Evolutionary conservation across 257 asterid species (phyloP).

Genomic region (Gentiana dahurica): DNA sequence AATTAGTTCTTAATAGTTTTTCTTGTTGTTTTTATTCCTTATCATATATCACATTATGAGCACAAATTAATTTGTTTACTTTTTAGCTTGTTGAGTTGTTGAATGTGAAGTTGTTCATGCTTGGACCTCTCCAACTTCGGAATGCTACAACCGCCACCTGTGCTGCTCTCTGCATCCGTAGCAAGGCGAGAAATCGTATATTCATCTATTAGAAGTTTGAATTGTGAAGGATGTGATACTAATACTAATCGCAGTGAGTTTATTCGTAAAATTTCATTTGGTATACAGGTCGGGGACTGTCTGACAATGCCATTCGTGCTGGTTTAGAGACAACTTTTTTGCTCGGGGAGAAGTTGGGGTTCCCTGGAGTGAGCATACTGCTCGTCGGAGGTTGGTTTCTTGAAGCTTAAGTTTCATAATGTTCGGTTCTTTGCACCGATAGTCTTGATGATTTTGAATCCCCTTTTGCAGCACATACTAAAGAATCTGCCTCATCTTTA

Average conservation of each 20-base stretch:
- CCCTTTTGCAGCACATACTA: constrained; percentile 74
- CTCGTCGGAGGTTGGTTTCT: constrained; percentile 74
- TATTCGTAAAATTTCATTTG: too few species aligned
- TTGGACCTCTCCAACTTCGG: constrained; percentile 86
- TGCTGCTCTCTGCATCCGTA: constrained; percentile 77
- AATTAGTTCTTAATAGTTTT: background rate
- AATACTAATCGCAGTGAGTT: too few species aligned
- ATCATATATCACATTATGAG: background rate
- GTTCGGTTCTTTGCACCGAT: background rate
- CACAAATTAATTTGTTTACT: constrained; percentile 5
- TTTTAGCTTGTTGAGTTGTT: constrained; percentile 52
- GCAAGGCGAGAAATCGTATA: constrained; percentile 47
- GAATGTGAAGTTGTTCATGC: constrained; percentile 57
- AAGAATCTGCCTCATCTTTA: constrained; percentile 84
- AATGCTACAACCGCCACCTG: constrained; percentile 88
- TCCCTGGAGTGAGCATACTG: constrained; percentile 52
- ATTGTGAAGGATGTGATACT: background rate
- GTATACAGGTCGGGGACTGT: constrained; percentile 56
- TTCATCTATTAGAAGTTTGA: background rate
- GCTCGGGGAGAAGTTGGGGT: constrained; percentile 61
- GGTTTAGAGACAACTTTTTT: constrained; percentile 67
- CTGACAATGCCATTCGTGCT: constrained; percentile 53
- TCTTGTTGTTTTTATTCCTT: background rate
- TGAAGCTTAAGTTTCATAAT: background rate
- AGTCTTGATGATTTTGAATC: background rate